Conservation (phyloP, 2,329 filamentous ascomycete genomes). For the Phyllosticta citriasiana region DNA sequence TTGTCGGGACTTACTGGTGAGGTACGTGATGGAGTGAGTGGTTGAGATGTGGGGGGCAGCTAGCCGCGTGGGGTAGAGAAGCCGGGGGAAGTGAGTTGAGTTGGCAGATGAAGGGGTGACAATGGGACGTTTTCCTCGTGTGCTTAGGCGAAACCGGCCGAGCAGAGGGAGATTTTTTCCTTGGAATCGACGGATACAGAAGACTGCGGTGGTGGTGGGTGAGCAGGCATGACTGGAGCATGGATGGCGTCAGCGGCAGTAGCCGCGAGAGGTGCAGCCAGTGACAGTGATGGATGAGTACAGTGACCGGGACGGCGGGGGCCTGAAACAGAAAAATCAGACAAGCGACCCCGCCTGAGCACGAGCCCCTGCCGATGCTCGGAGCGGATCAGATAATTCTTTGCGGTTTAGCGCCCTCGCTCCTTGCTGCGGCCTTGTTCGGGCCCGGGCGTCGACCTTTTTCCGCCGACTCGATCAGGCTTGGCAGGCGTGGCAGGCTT, state of each 20-base stretch:
- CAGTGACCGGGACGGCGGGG: too few relatives aligned
- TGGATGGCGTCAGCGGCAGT: not conserved
- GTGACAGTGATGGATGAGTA: too few relatives aligned
- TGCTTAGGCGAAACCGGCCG: not conserved
- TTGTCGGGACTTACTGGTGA: too few relatives aligned
- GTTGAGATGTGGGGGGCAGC: not conserved
- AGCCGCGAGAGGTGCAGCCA: not conserved
- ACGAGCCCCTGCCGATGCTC: not conserved
- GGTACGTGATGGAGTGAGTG: not conserved
- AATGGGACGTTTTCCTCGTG: not conserved
- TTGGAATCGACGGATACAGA: not conserved
- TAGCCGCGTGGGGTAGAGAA: not conserved
- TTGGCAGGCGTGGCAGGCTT: too few relatives aligned
- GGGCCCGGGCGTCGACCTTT: too few relatives aligned
- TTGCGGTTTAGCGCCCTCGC: not conserved
- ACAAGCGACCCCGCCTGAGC: not conserved
- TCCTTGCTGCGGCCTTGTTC: not conserved
- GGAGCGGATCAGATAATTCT: not conserved
- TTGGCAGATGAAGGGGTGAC: not conserved
- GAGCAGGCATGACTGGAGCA: not conserved
- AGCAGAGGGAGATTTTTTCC: not conserved
- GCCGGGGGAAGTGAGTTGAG: not conserved
- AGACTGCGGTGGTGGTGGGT: not conserved
- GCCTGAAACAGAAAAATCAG: not conserved
- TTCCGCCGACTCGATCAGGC: too few relatives aligned